Evolutionary conservation across 768 basidiomycete species (phyloP), one percentile per base, ranked within the genome.

Genomic region (Russula abietina): DNA sequence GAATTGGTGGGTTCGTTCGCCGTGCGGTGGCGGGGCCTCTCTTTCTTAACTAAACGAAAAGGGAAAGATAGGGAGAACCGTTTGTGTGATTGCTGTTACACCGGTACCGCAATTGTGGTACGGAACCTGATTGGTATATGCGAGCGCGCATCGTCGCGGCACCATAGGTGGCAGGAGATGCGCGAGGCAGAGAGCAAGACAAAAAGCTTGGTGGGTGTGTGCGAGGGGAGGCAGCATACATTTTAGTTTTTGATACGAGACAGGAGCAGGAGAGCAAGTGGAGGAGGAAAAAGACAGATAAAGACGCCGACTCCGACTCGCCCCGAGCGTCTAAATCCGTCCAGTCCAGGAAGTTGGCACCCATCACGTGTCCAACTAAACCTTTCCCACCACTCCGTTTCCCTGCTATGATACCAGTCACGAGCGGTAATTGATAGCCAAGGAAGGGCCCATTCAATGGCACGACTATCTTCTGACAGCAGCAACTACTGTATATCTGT

Each of bases 91-190:
- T 49, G 2, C 26, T 49, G 12, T 49, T 7, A 7, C 26, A 24
- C 22, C 38, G 38, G 33, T 33, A 8, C 55, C 55, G 43, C 55
- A 32, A 22, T 41, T 59, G 14, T 41, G 41, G 58, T 49, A 50
- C 24, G 56, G 22, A 48, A 39, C 26, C n/a, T 41, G 51, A 59
- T 59, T 60, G 38, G 24, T 36, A 48, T 54, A 32, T 24, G 26
- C 2, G 60, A 45, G 53, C 43, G 53, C 30, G 33, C 55, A 32
- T 9, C 45, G 45, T 10, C 52, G 59, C 61, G 50, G 61, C 57
- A n/a, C 51, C 52, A 51, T 54, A 48, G 45, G 57, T 14, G 36
- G 62, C 57, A 59, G 62, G 61, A 53, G 56, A 62, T 57, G 28
- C 55, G 61, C 24, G 61, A 56, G 61, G 38, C 38, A 39, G 16